Conservation (phyloP, 495 filamentous ascomycete genomes). For the Trichoderma reesei region DNA sequence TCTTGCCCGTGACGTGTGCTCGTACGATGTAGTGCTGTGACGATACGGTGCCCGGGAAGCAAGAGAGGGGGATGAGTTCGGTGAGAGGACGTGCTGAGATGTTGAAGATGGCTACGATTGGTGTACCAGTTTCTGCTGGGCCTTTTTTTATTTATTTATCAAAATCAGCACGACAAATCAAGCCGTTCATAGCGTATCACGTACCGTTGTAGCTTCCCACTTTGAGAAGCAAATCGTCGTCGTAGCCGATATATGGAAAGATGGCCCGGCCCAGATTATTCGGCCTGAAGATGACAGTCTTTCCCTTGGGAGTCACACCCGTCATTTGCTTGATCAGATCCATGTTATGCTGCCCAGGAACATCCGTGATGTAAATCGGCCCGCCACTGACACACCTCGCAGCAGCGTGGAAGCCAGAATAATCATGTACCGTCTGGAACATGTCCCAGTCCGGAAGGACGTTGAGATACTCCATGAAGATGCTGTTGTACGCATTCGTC, state of each 20-base stretch:
- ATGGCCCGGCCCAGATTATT: slow-evolving; percentile 58
- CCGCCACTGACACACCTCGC: slow-evolving; percentile 84
- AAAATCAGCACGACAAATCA: background rate
- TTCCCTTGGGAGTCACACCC: slow-evolving; percentile 49
- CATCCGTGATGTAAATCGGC: slow-evolving; percentile 88
- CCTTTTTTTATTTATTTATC: background rate
- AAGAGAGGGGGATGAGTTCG: slow-evolving; percentile 56
- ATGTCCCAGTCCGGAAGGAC: slow-evolving; percentile 89
- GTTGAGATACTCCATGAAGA: slow-evolving; percentile 57
- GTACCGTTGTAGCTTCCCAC: slow-evolving; percentile 61
- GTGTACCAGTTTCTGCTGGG: slow-evolving; percentile 19
- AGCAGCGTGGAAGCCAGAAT: slow-evolving; percentile 75
- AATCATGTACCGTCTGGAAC: slow-evolving; percentile 83
- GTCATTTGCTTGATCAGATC: slow-evolving; percentile 70
- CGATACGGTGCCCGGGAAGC: slow-evolving; percentile 59
- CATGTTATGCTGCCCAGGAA: slow-evolving; percentile 69
- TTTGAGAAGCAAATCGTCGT: slow-evolving; percentile 62
- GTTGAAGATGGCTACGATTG: slow-evolving; percentile 81
- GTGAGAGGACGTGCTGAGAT: slow-evolving; percentile 45
- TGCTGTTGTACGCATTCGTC: slow-evolving; percentile 82
- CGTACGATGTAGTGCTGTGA: slow-evolving; percentile 57
- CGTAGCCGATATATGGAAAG: slow-evolving; percentile 64
- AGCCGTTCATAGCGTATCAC: background rate
- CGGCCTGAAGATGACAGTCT: slow-evolving; percentile 69
- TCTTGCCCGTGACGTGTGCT: slow-evolving; percentile 56